Evolutionary conservation across 805 yeast species (phyloP).

Genomic region (Pichia membranifaciens): DNA sequence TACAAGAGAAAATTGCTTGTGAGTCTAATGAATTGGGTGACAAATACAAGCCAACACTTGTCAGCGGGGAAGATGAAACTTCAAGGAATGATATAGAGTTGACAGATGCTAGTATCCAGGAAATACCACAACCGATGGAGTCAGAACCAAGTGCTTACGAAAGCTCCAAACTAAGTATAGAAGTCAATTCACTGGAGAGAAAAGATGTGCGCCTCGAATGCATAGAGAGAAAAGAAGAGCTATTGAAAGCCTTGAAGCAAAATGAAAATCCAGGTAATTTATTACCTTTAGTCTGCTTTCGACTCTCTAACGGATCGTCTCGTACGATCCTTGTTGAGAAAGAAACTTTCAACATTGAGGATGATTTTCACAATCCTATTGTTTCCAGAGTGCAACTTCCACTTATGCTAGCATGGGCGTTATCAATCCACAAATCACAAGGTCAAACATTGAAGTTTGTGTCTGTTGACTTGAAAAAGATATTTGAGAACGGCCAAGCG

Average conservation of each 20-base stretch:
- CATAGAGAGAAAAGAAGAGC: conserved; percentile 1
- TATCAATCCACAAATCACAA: conserved; percentile 93
- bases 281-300: conserved; percentile 75
- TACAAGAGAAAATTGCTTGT: neutral
- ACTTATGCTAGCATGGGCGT: conserved; percentile 89
- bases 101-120: too few relatives aligned
- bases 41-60: neutral
- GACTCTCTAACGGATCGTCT: conserved; percentile 61
- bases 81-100: neutral
- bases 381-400: conserved; percentile 81
- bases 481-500: conserved; percentile 91
- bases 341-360: conserved; percentile 77
- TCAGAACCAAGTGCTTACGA: neutral
- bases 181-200: neutral
- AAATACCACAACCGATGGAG: neutral
- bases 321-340: conserved; percentile 76
- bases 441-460: conserved; percentile 82
- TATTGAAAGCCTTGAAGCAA: conserved; percentile 1
- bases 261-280: neutral
- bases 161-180: conserved; percentile 4
- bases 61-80: neutral
- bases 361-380: conserved; percentile 58
- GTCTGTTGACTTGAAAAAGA: conserved; percentile 65
- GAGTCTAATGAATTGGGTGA: neutral
- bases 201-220: conserved; percentile 1